Evolutionary conservation across 2,329 filamentous ascomycete genomes (phyloP).

Genomic region (Pseudocercospora vitis): DNA sequence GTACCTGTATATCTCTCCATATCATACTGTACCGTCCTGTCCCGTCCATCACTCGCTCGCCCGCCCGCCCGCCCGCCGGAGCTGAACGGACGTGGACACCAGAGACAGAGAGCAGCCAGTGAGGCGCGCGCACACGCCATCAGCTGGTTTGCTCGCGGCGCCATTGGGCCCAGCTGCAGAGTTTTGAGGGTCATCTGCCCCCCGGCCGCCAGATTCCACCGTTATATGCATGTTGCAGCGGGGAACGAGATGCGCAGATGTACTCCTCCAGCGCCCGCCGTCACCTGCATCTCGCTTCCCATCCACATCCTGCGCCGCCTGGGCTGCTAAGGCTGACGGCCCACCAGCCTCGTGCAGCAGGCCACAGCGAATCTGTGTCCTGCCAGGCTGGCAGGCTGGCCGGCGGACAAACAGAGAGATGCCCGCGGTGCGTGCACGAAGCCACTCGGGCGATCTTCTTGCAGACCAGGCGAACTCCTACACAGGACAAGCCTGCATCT

Average conservation of each 20-base stretch:
- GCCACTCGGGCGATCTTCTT: conserved; percentile 8
- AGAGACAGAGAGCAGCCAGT: neutral
- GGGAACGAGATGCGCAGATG: conserved; percentile 2
- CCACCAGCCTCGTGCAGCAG: conserved; percentile 13
- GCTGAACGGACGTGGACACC: neutral
- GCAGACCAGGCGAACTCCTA: conserved; percentile 10
- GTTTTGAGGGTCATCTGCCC: neutral
- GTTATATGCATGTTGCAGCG: neutral
- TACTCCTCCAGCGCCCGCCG: neutral
- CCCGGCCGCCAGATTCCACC: conserved; percentile 5
- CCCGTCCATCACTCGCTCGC: too few species aligned
- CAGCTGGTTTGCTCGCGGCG: conserved; percentile 1
- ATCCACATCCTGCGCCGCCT: neutral
- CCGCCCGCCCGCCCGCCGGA: neutral
- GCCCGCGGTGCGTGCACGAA: conserved; percentile 2
- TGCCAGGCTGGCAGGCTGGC: conserved; percentile 13
- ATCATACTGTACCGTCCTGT: too few species aligned
- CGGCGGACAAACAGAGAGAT: neutral
- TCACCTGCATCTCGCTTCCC: conserved; percentile 7
- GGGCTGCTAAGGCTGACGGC: neutral
- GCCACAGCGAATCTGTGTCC: conserved; percentile 1
- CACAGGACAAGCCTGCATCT: conserved; percentile 8
- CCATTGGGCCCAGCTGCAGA: conserved; percentile 3
- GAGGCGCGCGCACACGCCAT: neutral
- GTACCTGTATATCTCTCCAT: too few species aligned